Evolutionary conservation across 306 rosid species (phyloP).

Genomic region (Vachellia pachyceras): DNA sequence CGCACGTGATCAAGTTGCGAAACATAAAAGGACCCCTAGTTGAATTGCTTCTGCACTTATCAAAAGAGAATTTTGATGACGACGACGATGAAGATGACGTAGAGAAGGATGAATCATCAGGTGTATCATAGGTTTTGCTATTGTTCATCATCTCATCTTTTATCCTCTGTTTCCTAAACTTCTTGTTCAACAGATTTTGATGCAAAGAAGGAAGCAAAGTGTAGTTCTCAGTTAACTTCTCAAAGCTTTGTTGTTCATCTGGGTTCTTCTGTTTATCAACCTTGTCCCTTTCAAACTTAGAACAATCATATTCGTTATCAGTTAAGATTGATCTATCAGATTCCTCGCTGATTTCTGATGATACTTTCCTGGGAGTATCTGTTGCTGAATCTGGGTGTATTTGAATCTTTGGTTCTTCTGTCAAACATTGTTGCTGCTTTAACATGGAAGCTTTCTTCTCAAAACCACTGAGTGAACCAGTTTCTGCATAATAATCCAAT

Average conservation of each 20-base stretch:
- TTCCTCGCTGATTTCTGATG: constrained; percentile 61
- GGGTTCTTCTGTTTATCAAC: constrained; percentile 34
- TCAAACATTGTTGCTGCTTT: constrained; percentile 24
- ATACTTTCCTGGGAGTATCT: constrained; percentile 42
- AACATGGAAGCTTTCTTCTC: constrained; percentile 41
- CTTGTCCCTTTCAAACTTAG: constrained; percentile 54
- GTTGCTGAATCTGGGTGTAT: constrained; percentile 31
- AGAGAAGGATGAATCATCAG: constrained; percentile 44
- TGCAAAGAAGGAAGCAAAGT: constrained; percentile 52
- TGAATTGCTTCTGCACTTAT: constrained; percentile 59
- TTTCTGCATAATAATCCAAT: constrained; percentile 41
- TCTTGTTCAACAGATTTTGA: constrained; percentile 44
- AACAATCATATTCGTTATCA: constrained; percentile 50
- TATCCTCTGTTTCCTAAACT: constrained; percentile 37
- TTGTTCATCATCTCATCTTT: constrained; percentile 21
- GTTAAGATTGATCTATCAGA: constrained; percentile 64
- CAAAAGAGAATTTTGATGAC: constrained; percentile 44
- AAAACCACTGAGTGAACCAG: constrained; percentile 35
- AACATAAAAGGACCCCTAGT: constrained; percentile 55
- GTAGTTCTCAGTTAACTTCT: constrained; percentile 32
- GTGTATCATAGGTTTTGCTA: constrained; percentile 38
- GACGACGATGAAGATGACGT: constrained; percentile 39
- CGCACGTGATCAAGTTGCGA: constrained; percentile 65
- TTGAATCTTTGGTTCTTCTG: constrained; percentile 36
- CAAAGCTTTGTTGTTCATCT: constrained; percentile 25